These are phyloP conservation scores for Gaertneriomyces sp. DNA, from an alignment of 192 early-diverging fungal species.

Conservation along the genomic window DNA sequence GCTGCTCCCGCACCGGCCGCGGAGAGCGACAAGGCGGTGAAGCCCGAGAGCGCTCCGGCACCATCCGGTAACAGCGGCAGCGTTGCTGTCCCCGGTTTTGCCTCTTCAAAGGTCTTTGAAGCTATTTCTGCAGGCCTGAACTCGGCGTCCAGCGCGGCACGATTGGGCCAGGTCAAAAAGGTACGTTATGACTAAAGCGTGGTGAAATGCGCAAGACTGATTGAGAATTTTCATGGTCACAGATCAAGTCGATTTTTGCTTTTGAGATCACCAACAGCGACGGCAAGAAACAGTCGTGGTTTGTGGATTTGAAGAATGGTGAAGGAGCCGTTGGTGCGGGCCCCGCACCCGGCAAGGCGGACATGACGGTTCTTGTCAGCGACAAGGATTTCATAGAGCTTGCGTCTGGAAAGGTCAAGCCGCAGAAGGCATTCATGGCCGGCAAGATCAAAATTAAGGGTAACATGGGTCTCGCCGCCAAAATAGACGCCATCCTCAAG, in stretches of 20 bases:
- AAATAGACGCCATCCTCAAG: constrained; percentile 23
- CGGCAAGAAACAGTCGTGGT: constrained; percentile 75
- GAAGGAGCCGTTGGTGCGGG: constrained; percentile 55
- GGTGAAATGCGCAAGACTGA: background rate
- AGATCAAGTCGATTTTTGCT: constrained; percentile 81
- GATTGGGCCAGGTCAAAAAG: constrained; percentile 20
- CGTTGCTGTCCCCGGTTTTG: constrained; percentile 67
- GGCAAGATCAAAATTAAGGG: constrained; percentile 82
- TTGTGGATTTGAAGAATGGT: constrained; percentile 71
- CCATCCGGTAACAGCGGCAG: constrained; percentile 9
- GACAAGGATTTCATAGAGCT: constrained; percentile 83
- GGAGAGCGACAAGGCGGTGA: constrained; percentile 50
- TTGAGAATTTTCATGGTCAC: background rate
- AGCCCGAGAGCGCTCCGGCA: background rate
- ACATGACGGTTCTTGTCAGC: constrained; percentile 66
- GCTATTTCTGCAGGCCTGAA: constrained; percentile 52
- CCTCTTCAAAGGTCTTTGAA: constrained; percentile 69
- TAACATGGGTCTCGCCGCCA: constrained; percentile 48
- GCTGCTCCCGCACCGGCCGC: constrained; percentile 29
- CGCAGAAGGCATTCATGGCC: constrained; percentile 87
- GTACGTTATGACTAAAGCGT: background rate
- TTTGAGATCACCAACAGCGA: constrained; percentile 77
- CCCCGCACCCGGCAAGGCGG: constrained; percentile 64
- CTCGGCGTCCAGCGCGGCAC: constrained; percentile 4
- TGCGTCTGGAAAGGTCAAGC: constrained; percentile 77